Percentiles rank a stretch among this genome's conserved stretches.
Conservation (phyloP, 129 eudicot genomes). For the Flaveria bidentis region DNA sequence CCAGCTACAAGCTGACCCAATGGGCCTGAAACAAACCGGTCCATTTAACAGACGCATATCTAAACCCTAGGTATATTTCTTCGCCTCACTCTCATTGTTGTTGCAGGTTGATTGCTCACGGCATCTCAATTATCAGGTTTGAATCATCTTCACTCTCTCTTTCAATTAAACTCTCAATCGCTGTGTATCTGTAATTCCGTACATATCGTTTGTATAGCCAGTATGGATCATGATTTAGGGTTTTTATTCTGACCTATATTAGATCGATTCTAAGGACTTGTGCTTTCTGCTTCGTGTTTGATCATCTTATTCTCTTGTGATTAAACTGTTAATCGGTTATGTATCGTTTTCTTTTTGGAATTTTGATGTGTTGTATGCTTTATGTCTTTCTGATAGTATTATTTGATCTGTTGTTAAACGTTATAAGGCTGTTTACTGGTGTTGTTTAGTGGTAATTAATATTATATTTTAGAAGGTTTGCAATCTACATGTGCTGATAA, state of each 20-base stretch:
- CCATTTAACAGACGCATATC: not conserved
- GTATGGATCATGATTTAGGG: not conserved
- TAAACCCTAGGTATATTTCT: slow-evolving; percentile 13
- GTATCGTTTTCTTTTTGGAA: not conserved
- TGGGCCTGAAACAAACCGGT: not conserved
- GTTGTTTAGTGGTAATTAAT: too few species aligned
- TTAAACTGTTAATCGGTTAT: not conserved
- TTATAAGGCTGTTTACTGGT: too few species aligned
- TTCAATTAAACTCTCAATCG: not conserved
- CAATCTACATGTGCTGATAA: too few species aligned
- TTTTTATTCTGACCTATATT: not conserved
- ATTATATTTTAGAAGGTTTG: too few species aligned
- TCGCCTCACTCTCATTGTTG: not conserved
- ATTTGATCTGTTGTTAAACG: too few species aligned
- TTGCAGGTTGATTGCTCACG: slow-evolving; percentile 1
- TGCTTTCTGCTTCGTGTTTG: not conserved
- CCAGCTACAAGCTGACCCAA: slow-evolving; percentile 6
- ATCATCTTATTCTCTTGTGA: not conserved
- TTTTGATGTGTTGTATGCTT: not conserved
- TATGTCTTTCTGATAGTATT: too few species aligned
- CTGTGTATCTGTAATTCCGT: not conserved
- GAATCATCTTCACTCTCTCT: not conserved
- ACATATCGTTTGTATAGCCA: not conserved
- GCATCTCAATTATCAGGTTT: not conserved
- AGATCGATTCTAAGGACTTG: not conserved